Evolutionary conservation across 768 basidiomycete genomes (phyloP).

Genomic region (Lentinula boryana): DNA sequence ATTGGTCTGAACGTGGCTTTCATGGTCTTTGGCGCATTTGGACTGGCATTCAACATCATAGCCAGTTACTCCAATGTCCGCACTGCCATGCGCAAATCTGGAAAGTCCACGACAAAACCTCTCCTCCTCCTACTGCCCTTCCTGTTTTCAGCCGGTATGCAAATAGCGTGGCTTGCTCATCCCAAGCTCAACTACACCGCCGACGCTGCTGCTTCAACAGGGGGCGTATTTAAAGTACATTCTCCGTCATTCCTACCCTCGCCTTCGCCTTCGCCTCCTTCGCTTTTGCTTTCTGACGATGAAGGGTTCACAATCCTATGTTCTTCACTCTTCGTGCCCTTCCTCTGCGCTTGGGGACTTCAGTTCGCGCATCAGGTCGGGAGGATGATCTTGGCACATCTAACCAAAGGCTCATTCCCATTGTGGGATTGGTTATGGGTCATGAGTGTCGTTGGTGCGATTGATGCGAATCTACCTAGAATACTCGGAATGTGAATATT

Average conservation of each 20-base stretch:
- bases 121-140: constrained; percentile 79
- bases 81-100: constrained; percentile 38
- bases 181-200: constrained; percentile 53
- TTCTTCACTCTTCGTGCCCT: constrained; percentile 77
- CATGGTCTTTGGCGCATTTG: constrained; percentile 59
- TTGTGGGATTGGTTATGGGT: constrained; percentile 85
- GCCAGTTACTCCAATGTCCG: constrained; percentile 82
- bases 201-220: too few species aligned
- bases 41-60: constrained; percentile 74
- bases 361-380: constrained; percentile 90
- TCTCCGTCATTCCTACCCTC: not conserved
- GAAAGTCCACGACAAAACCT: constrained; percentile 43
- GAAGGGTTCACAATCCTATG: constrained; percentile 45
- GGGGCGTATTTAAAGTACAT: not conserved
- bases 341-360: constrained; percentile 89
- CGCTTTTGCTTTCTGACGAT: not conserved
- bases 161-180: constrained; percentile 77
- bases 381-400: constrained; percentile 88
- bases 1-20: not conserved
- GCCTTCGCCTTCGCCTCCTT: not conserved
- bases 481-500: constrained; percentile 58
- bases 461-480: constrained; percentile 78
- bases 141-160: constrained; percentile 58
- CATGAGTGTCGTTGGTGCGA: constrained; percentile 67
- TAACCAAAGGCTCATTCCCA: constrained; percentile 81